Evolutionary conservation across 306 rosid species (phyloP), one percentile per base, ranked within the genome.

Genomic region (Cicer bijugum): DNA sequence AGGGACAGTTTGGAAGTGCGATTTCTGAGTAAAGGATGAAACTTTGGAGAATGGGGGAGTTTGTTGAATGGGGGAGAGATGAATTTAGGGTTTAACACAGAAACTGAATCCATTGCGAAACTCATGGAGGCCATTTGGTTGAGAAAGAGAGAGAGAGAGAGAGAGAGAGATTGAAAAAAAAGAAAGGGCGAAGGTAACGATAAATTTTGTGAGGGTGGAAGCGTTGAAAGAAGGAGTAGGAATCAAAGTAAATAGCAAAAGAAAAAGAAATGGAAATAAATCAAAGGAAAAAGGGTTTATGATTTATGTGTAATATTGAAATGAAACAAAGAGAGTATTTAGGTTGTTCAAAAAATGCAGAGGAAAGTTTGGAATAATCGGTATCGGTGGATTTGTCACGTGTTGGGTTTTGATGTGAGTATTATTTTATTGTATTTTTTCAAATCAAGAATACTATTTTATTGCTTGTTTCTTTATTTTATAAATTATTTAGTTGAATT

Each of bases 11-110:
- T 71, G 78, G 10, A 79, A 43, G 69, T 10, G 44, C 85, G 82
- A 72, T 56, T 58, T 65, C 81, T 76, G 77, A 69, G 63, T 16
- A 87, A 67, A 14, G 90, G 87, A 75, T 80, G 72, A 69, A 90
- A 85, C n/a, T 76, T 86, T 7, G 68, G 78, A 59, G 47, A 76
- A 56, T 39, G 69, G 7, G 84, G 19, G 33, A 77, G 47, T 47
- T n/a, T 76, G 70, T 52, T 84, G 44, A 77, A 70, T 58, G 47
- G 73, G 35, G 35, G 35, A 28, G 5, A 28, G 55, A 28, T 40
- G 56, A 82, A 84, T 79, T 85, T 89, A 81, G 91, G 94, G 85
- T 80, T 91, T 69, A 88, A 63, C 8, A 80, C 83, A 40, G 85
- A 87, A 81, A 89, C 75, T 1, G 92, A 84, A 47, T 95, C 92